Evolutionary conservation across 225 moss, liverwort and hornwort species (phyloP), one percentile per base, ranked within the genome.

Genomic region (Physcomitrellopsis africana): DNA sequence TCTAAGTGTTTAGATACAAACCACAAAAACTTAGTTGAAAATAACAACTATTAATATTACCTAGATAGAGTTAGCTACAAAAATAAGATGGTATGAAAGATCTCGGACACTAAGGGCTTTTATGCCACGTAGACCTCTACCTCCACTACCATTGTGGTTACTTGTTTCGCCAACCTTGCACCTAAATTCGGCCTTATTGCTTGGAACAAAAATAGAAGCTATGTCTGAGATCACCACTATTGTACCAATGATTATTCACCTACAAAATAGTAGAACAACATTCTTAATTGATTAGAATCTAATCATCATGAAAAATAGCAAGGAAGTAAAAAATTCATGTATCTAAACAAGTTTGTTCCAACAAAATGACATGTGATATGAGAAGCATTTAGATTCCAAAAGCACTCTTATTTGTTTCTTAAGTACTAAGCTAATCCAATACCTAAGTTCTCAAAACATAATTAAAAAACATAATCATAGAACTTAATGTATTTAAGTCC

Each of bases 11-110:
- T 8, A 73, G 60, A 22, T 26, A 57, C 58, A 63, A 27, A 64
- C 24, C 45, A 62, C 63, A 63, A 37, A 19, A 51, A 52, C 43
- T 60, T 15, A 24, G 56, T 46, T 75, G 19, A 63, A 51, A 56
- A 13, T 24, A 67, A 49, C n/a, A 37, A 22, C n/a, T 29, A 24
- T 57, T 58, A 72, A 19, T 0, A 70, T 65, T 87, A 94, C 97
- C 97, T 99, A 93, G 14, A 95, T 95, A 80, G 95, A 94, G 80
- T 95, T 99, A 63, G 97, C 94, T 90, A 99, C 51, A 80, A 99
- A 99, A 22, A 93, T 95, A 69, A 99, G 87, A 46, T 92, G 93
- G 73, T 99, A 99, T 12, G 94, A 90, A 65, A 99, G 93, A 83
- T 99, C 94, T 72, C 97, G 83, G 70, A 91, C 86, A 70, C 97